These are phyloP conservation scores for Stagonosporopsis chrysanthemi DNA, from an alignment of 2,329 filamentous ascomycete species.

Conservation along the genomic window DNA sequence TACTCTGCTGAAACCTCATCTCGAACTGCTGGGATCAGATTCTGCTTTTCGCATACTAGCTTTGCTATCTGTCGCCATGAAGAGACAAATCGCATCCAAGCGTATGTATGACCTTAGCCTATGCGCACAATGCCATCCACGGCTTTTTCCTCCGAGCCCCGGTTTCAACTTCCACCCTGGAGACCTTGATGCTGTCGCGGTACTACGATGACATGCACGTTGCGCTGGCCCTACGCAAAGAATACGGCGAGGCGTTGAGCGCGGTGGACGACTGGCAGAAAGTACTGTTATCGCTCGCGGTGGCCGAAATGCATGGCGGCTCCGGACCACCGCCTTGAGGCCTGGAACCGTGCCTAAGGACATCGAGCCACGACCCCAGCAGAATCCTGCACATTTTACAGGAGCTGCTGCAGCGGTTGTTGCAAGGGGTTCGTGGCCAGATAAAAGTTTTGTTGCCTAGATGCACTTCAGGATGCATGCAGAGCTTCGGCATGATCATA, in stretches of 20 bases:
- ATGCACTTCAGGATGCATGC: not conserved
- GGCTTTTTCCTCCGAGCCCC: not conserved
- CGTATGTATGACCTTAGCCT: not conserved
- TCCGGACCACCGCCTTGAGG: slow-evolving; percentile 7
- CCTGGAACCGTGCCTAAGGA: not conserved
- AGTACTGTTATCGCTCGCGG: not conserved
- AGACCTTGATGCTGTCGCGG: not conserved
- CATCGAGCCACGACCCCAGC: not conserved
- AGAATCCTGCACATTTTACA: not conserved
- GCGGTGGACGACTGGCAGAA: not conserved
- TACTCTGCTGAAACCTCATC: not conserved
- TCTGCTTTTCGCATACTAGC: not conserved
- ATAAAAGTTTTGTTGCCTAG: not conserved
- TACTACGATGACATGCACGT: not conserved
- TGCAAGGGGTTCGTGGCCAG: not conserved
- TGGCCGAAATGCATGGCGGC: slow-evolving; percentile 10
- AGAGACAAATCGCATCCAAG: slow-evolving; percentile 2
- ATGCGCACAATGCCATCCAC: not conserved
- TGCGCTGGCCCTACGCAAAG: not conserved
- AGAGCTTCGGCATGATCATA: not conserved
- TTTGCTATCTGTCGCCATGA: not conserved
- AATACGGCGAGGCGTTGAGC: not conserved
- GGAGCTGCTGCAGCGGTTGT: not conserved
- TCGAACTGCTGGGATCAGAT: not conserved
- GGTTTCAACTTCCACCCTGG: not conserved